Conservation (phyloP, 2,329 filamentous ascomycete genomes). For the Aspergillus fructus region DNA sequence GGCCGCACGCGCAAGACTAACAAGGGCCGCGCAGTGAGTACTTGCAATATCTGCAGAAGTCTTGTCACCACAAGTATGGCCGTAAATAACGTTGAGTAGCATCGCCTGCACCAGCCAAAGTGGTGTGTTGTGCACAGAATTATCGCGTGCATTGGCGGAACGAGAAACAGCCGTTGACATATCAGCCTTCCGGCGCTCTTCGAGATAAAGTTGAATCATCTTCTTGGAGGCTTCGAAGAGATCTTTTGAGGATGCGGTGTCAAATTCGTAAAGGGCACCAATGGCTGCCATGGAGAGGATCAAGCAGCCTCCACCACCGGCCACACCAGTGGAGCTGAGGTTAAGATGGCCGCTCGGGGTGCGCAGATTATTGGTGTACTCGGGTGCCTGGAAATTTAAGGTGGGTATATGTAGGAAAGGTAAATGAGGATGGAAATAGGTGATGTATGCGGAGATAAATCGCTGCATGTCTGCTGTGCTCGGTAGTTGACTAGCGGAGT, state of each 20-base stretch:
- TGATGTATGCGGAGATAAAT: conserved; percentile 85
- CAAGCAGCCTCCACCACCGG: conserved; percentile 81
- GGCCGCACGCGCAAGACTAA: conserved; percentile 88
- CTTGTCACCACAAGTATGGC: conserved; percentile 91
- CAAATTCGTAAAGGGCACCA: conserved; percentile 83
- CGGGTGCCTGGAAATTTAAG: conserved; percentile 79
- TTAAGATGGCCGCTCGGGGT: conserved; percentile 54
- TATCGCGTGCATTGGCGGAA: conserved; percentile 55
- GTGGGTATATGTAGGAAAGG: conserved; percentile 94
- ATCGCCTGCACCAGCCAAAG: conserved; percentile 96
- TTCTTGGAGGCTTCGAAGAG: conserved; percentile 92
- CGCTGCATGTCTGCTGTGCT: conserved; percentile 83
- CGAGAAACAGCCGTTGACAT: conserved; percentile 62
- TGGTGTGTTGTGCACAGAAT: conserved; percentile 71
- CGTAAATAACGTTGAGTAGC: conserved; percentile 93
- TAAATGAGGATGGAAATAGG: conserved; percentile 88
- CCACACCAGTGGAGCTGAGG: conserved; percentile 54
- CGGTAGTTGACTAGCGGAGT: conserved; percentile 61
- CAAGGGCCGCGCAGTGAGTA: conserved; percentile 85
- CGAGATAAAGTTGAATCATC: conserved; percentile 89
- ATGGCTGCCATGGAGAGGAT: conserved; percentile 86
- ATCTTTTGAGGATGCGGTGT: conserved; percentile 74
- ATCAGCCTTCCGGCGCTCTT: conserved; percentile 84
- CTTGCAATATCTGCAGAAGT: conserved; percentile 86
- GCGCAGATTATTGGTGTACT: conserved; percentile 61